A percentile compares a stretch with the other conserved stretches of the same genome.
phyloP scores from a whole-genome alignment of 2,329 filamentous ascomycete genomes.

The Albophoma yamanashiensis region DNA sequence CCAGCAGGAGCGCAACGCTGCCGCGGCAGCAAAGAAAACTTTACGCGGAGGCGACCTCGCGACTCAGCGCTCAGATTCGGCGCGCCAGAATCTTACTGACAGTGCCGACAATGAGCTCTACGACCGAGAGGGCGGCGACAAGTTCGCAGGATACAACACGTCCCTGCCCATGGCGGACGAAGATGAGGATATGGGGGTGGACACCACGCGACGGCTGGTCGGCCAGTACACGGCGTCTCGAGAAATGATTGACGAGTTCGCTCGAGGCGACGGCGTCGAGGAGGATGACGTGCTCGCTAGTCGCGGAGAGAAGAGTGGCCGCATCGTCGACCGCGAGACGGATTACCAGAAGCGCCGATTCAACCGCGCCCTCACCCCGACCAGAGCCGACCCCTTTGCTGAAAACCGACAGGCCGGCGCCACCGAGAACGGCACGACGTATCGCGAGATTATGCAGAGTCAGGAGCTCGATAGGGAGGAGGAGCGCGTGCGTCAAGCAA shows the following conservation, averaged over 20 bases:
- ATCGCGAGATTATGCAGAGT: slow-evolving; percentile 82
- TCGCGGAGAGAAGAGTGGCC: slow-evolving; percentile 74
- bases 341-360: slow-evolving; percentile 96
- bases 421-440: slow-evolving; percentile 64
- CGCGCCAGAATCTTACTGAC: slow-evolving; percentile 86
- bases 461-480: slow-evolving; percentile 91
- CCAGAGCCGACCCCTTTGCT: slow-evolving; percentile 76
- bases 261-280: slow-evolving; percentile 72
- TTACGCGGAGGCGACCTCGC: slow-evolving; percentile 68
- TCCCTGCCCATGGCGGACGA: slow-evolving; percentile 72
- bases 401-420: slow-evolving; percentile 59
- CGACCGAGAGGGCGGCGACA: slow-evolving; percentile 66
- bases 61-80: slow-evolving; percentile 76
- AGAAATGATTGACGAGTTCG: slow-evolving; percentile 89
- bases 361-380: slow-evolving; percentile 77
- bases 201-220: slow-evolving; percentile 67
- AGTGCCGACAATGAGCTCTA: slow-evolving; percentile 83
- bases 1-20: slow-evolving; percentile 85
- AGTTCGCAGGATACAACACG: slow-evolving; percentile 83
- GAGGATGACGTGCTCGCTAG: slow-evolving; percentile 84
- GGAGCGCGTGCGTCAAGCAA: slow-evolving; percentile 69
- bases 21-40: slow-evolving; percentile 68
- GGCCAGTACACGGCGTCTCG: slow-evolving; percentile 93
- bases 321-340: slow-evolving; percentile 87
- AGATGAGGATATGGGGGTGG: slow-evolving; percentile 69